phyloP scores from a whole-genome alignment of 768 basidiomycete species.

The Naganishia kalamii region DNA sequence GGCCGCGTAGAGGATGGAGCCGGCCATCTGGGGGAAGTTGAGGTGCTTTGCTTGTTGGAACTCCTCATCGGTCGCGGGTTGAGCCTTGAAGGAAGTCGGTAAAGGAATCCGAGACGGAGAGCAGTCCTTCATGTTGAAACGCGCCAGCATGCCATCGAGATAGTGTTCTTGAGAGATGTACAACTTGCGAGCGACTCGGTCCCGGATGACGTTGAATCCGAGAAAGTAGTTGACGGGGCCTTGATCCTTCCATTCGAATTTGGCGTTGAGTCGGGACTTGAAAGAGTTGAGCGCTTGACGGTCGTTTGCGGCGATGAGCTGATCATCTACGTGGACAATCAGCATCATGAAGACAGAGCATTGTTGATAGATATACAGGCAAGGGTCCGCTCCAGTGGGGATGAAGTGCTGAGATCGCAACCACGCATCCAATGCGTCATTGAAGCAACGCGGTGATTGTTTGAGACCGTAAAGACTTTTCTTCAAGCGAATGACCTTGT shows the following conservation, averaged over 20 bases:
- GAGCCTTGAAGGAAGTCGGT: conserved; percentile 18
- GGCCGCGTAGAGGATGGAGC: conserved; percentile 6
- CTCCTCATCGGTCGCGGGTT: conserved; percentile 22
- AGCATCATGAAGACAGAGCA: background rate
- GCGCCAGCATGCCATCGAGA: conserved; percentile 13
- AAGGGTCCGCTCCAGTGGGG: conserved; percentile 21
- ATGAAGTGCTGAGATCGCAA: background rate
- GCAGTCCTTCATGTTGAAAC: conserved; percentile 9
- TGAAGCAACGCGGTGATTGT: conserved; percentile 9
- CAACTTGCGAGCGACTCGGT: conserved; percentile 11
- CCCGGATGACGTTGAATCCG: conserved; percentile 19
- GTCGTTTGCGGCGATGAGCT: conserved; percentile 22
- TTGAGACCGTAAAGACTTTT: too few species aligned
- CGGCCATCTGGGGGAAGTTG: background rate
- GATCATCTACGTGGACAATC: conserved; percentile 25
- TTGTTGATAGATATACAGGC: conserved; percentile 13
- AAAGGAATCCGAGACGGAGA: conserved; percentile 11
- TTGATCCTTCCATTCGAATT: background rate
- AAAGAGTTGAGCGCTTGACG: background rate
- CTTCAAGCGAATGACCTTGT: too few species aligned
- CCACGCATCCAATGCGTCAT: background rate
- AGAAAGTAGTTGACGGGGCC: conserved; percentile 4
- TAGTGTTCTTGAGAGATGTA: conserved; percentile 23
- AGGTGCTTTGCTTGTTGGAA: conserved; percentile 11
- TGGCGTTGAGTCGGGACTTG: conserved; percentile 10